Conservation (phyloP, 306 rosid species). For the Canavalia ensiformis region DNA sequence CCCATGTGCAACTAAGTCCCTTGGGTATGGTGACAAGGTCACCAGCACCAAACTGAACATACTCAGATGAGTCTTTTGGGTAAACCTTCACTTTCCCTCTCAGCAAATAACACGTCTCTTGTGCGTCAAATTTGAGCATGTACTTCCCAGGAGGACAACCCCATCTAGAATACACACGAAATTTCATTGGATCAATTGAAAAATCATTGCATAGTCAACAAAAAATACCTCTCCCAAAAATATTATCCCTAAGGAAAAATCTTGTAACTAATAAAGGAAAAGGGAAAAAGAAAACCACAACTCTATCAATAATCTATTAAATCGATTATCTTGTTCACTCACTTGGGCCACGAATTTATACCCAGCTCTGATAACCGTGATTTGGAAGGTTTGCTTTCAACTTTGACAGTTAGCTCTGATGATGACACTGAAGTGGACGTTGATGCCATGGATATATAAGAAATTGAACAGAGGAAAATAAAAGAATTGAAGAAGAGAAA, state of each 20-base stretch:
- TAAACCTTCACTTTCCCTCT: slow-evolving; percentile 81
- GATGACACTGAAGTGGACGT: slow-evolving; percentile 50
- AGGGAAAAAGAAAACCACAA: background rate
- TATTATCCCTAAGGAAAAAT: too few relatives aligned
- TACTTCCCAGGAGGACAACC: slow-evolving; percentile 88
- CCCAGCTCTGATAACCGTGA: slow-evolving; percentile 67
- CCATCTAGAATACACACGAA: slow-evolving; percentile 58
- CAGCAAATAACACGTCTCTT: slow-evolving; percentile 77
- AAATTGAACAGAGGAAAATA: background rate
- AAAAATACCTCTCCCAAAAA: background rate
- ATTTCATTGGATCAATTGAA: background rate
- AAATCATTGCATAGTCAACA: background rate
- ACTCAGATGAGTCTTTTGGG: slow-evolving; percentile 66
- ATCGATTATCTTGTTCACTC: slow-evolving; percentile 31
- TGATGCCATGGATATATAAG: slow-evolving; percentile 51
- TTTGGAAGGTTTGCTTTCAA: slow-evolving; percentile 74
- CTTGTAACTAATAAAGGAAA: background rate
- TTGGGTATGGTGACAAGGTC: slow-evolving; percentile 82
- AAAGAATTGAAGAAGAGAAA: background rate
- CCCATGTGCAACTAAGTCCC: slow-evolving; percentile 91
- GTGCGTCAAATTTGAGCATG: slow-evolving; percentile 77
- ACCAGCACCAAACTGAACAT: slow-evolving; percentile 76
- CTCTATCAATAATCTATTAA: background rate
- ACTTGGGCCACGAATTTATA: slow-evolving; percentile 87
- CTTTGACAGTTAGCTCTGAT: slow-evolving; percentile 57